A percentile compares a stretch with the other conserved stretches of the same genome.
These are phyloP conservation scores for Angophora floribunda DNA, from an alignment of 345 rosid genomes.

Conservation along the genomic window DNA sequence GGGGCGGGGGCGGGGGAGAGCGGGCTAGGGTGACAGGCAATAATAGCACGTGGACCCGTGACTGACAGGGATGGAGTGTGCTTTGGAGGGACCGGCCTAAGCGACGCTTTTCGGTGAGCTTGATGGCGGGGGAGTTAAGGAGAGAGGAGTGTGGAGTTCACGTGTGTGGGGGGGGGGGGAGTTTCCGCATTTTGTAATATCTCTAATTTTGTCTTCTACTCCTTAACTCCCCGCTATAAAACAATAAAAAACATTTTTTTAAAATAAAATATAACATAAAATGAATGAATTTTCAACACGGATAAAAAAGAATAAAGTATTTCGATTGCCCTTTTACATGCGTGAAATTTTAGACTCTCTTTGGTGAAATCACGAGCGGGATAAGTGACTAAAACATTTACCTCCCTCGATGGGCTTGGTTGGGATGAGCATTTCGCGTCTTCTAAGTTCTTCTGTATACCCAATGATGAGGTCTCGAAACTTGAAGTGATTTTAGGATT, in stretches of 20 bases:
- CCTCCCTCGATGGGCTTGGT: fast-evolving
- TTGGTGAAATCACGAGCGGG: fast-evolving
- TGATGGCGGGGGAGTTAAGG: not conserved
- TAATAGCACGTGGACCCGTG: not conserved
- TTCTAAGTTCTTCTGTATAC: fast-evolving
- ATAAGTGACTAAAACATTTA: fast-evolving
- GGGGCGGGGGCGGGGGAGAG: not conserved
- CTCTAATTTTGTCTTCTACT: not conserved
- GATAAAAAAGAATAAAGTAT: not conserved
- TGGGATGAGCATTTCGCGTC: not conserved
- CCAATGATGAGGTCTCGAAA: fast-evolving
- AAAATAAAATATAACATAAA: not conserved
- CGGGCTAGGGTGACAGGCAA: not conserved
- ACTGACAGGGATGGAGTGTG: not conserved
- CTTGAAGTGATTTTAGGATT: fast-evolving
- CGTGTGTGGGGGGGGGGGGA: not conserved
- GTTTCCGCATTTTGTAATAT: not conserved
- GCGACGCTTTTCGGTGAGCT: not conserved
- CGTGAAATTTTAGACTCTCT: not conserved
- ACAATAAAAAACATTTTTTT: too few species aligned
- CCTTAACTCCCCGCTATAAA: not conserved
- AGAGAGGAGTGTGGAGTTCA: not conserved
- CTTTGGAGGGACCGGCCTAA: not conserved
- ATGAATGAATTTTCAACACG: not conserved
- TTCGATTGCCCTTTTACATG: not conserved